phyloP scores from a whole-genome alignment of 73 alveolate genomes.

The Blepharisma stoltei region DNA sequence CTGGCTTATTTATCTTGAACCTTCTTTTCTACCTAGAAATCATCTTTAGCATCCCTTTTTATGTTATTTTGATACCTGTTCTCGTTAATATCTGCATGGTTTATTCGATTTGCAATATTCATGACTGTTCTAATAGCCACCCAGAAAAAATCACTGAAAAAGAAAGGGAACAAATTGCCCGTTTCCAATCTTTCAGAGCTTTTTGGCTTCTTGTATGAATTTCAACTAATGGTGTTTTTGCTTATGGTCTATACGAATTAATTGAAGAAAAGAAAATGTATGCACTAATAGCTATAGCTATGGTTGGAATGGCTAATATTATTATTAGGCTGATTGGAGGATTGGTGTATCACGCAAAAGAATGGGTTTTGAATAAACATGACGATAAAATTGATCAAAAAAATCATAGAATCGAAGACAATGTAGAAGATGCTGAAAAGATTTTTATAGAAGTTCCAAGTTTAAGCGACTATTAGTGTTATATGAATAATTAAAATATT shows the following conservation, averaged over 20 bases:
- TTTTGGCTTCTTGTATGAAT: conserved; percentile 19
- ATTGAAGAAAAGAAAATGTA: no score
- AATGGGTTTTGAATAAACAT: neutral
- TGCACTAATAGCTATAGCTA: no score
- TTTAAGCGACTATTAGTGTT: no score
- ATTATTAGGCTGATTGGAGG: conserved; percentile 20
- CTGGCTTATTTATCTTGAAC: no score
- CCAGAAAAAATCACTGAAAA: conserved; percentile 36
- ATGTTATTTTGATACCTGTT: conserved; percentile 47
- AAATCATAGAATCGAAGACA: no score
- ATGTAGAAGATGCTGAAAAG: no score
- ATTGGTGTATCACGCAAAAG: neutral
- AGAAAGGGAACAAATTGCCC: neutral
- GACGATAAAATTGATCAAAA: no score
- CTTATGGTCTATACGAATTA: neutral
- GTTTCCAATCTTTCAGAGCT: conserved; percentile 2
- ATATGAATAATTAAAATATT: no score
- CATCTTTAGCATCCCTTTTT: no score
- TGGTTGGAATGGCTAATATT: neutral
- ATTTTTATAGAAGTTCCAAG: no score
- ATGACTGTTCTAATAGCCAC: conserved; percentile 64
- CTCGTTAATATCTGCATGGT: conserved; percentile 48
- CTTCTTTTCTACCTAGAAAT: no score
- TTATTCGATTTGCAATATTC: conserved; percentile 60
- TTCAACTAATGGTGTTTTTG: neutral